Conservation (phyloP, 2,329 filamentous ascomycete genomes). For the Parastagonospora avenae region DNA sequence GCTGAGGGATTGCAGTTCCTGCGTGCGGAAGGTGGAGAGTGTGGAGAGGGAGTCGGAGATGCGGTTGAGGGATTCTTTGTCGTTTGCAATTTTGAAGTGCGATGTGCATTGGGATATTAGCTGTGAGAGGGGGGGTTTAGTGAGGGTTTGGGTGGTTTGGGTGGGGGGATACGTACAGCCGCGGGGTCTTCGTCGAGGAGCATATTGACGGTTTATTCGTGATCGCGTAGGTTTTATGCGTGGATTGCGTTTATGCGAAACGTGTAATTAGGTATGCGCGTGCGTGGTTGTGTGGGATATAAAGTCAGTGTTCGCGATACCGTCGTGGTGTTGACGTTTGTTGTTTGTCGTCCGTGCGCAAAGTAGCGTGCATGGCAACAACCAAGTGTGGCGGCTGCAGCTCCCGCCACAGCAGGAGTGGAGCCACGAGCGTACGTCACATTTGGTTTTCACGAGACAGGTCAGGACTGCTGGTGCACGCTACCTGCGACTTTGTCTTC, state of each 20-base stretch:
- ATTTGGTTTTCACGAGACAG: conserved; percentile 28
- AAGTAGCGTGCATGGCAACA: conserved; percentile 36
- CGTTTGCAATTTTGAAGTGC: conserved; percentile 93
- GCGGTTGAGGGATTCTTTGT: conserved; percentile 82
- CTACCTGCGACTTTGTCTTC: not conserved
- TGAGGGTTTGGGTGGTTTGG: conserved; percentile 4
- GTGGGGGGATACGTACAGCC: conserved; percentile 62
- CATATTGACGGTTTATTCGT: conserved; percentile 63
- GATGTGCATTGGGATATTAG: conserved; percentile 89
- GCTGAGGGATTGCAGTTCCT: conserved; percentile 62
- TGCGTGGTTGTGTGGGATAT: conserved; percentile 1
- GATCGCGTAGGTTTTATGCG: conserved; percentile 5
- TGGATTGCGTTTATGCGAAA: not conserved
- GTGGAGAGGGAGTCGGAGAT: conserved; percentile 82
- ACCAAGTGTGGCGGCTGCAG: not conserved
- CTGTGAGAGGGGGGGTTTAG: conserved; percentile 52
- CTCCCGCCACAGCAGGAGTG: conserved; percentile 10
- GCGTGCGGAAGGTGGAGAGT: conserved; percentile 81
- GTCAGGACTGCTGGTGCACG: conserved; percentile 16
- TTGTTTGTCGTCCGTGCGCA: conserved; percentile 37
- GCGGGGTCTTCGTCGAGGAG: conserved; percentile 93
- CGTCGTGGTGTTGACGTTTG: conserved; percentile 37
- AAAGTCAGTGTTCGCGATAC: conserved; percentile 17
- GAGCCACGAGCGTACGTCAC: conserved; percentile 43
- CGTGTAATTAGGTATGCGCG: not conserved